phyloP scores from a whole-genome alignment of 2,329 filamentous ascomycete species.

The Claviceps purpurea region DNA sequence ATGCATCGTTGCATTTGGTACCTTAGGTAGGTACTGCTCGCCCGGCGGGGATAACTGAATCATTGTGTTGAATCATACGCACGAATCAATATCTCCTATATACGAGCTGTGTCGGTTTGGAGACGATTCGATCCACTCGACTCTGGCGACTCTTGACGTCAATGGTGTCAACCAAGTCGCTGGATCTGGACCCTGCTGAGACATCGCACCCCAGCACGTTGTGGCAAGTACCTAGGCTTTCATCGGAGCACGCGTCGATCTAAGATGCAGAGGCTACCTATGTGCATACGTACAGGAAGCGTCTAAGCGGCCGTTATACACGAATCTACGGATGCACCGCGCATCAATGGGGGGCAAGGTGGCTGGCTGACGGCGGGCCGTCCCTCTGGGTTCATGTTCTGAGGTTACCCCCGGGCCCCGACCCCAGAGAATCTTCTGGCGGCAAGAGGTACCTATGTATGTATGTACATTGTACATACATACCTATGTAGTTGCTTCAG shows the following conservation, averaged over 20 bases:
- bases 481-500: too few relatives aligned
- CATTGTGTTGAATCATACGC: too few relatives aligned
- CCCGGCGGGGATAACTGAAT: too few relatives aligned
- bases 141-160: neutral
- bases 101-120: neutral
- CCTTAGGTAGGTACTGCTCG: too few relatives aligned
- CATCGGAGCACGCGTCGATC: neutral
- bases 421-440: too few relatives aligned
- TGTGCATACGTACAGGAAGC: too few relatives aligned
- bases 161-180: slow-evolving; percentile 1
- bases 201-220: slow-evolving; percentile 3
- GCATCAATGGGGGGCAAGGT: neutral
- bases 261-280: neutral
- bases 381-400: neutral
- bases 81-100: neutral
- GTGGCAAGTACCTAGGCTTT: neutral
- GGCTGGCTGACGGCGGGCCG: slow-evolving; percentile 5
- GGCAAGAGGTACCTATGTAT: too few relatives aligned
- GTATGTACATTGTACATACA: too few relatives aligned
- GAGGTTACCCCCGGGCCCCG: neutral
- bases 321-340: neutral
- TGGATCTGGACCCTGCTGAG: neutral
- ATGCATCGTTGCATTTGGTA: too few relatives aligned
- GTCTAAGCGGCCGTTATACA: too few relatives aligned
- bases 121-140: neutral